Evolutionary conservation across 176 grass and related monocot genomes (phyloP).

Genomic region (Carex kokanica): DNA sequence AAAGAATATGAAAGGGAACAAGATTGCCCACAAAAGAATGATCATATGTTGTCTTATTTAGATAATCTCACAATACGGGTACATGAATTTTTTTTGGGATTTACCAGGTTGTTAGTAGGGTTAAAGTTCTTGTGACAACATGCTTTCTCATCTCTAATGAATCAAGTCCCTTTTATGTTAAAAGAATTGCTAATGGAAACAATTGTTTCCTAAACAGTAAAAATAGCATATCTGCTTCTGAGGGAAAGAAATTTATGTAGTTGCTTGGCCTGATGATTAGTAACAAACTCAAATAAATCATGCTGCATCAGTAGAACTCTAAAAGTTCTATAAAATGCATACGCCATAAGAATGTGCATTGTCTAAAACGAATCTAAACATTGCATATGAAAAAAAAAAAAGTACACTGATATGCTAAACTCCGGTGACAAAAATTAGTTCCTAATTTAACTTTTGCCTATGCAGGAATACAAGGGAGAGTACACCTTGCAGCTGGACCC

Average conservation of each 20-base stretch:
- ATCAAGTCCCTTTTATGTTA: background rate
- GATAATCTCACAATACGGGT: background rate
- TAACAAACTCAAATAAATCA: background rate
- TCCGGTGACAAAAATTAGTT: background rate
- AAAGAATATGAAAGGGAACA: background rate
- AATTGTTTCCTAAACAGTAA: no score
- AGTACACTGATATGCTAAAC: background rate
- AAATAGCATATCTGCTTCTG: no score
- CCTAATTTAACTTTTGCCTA: background rate
- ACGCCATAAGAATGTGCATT: background rate
- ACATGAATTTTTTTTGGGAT: background rate
- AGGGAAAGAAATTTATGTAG: background rate
- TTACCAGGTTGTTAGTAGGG: background rate
- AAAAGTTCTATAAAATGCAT: no score
- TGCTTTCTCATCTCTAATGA: background rate
- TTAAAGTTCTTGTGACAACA: slow-evolving; percentile 7
- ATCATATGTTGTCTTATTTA: background rate
- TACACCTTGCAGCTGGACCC: slow-evolving; percentile 41
- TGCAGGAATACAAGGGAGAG: slow-evolving; percentile 39
- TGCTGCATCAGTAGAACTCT: no score
- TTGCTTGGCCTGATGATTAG: background rate
- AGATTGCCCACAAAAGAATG: background rate
- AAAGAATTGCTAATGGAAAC: no score
- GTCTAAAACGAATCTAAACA: background rate
- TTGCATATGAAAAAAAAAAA: background rate